Conservation (phyloP, 192 early-diverging fungal genomes). For the Coemansia sp. region DNA sequence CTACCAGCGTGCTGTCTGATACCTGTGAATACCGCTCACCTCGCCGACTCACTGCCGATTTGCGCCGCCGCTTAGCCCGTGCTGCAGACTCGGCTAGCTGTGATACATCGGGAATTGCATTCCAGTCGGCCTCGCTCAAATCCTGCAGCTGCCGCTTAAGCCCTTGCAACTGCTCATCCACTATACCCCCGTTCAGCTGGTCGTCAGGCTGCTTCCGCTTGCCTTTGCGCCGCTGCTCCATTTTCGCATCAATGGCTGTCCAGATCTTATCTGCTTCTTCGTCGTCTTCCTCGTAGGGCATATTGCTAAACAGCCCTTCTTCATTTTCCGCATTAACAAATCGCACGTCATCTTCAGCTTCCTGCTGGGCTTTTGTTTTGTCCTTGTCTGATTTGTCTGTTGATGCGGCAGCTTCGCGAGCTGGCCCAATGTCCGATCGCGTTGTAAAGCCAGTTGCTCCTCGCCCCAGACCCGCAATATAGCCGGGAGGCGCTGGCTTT, state of each 20-base stretch:
- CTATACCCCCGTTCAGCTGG: conserved; percentile 67
- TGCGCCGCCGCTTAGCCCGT: conserved; percentile 67
- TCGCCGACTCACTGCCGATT: conserved; percentile 27
- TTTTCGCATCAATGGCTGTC: conserved; percentile 80
- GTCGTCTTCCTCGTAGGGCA: conserved; percentile 93
- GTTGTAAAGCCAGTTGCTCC: conserved; percentile 98
- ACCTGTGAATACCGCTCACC: conserved; percentile 53
- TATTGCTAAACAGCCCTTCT: conserved; percentile 79
- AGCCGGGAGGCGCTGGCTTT: conserved; percentile 90
- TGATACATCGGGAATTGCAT: conserved; percentile 61
- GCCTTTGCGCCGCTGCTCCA: conserved; percentile 80
- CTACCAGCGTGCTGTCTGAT: conserved; percentile 61
- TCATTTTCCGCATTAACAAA: conserved; percentile 94
- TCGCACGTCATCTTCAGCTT: conserved; percentile 10
- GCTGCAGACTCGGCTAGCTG: conserved; percentile 65
- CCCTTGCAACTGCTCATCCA: conserved; percentile 87
- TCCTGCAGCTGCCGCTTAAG: conserved; percentile 78
- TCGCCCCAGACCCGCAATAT: conserved; percentile 95
- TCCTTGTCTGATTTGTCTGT: conserved; percentile 5
- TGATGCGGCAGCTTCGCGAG: conserved; percentile 64
- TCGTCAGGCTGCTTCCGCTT: conserved; percentile 67
- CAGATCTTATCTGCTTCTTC: conserved; percentile 96
- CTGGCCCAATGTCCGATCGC: conserved; percentile 95
- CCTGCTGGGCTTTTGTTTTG: not conserved
- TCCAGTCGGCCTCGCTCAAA: conserved; percentile 89